phyloP scores from a whole-genome alignment of 2,329 filamentous ascomycete genomes.

The Fusarium brevicatenulatum region DNA sequence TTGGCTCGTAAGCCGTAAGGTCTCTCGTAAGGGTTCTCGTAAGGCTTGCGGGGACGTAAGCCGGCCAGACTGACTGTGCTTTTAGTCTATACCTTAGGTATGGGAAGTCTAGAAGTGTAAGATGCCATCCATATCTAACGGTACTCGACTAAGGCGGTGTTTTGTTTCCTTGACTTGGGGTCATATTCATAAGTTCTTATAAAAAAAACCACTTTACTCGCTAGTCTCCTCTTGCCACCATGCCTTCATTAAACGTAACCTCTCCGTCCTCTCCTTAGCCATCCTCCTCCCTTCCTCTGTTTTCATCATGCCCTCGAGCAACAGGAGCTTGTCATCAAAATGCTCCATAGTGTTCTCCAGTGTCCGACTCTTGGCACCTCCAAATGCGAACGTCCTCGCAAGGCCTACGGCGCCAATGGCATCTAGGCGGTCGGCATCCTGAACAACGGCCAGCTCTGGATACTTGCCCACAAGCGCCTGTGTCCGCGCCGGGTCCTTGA shows the following conservation, averaged over 20 bases:
- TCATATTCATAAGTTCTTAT: neutral
- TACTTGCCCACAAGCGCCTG: constrained; percentile 68
- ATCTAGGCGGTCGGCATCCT: constrained; percentile 94
- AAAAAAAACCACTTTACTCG: constrained; percentile 3
- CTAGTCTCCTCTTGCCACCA: constrained; percentile 68
- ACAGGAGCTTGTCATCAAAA: constrained; percentile 79
- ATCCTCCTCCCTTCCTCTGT: constrained; percentile 64
- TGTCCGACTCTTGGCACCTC: constrained; percentile 69
- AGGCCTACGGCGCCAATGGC: constrained; percentile 89
- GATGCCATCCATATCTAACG: neutral
- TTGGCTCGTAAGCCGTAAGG: constrained; percentile 15
- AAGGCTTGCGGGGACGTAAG: constrained; percentile 9
- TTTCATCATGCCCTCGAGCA: constrained; percentile 73
- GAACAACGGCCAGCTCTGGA: constrained; percentile 77
- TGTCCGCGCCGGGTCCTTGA: constrained; percentile 70
- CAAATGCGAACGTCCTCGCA: constrained; percentile 71
- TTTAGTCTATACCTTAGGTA: neutral
- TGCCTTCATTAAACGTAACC: constrained; percentile 62
- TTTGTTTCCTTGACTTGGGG: neutral
- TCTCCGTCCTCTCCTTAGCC: constrained; percentile 63
- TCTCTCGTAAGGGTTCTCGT: neutral
- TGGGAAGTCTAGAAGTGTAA: neutral
- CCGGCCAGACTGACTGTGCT: constrained; percentile 16
- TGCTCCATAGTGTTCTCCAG: constrained; percentile 76
- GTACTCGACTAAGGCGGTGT: neutral